Conservation (phyloP, 768 basidiomycete species). For the Suillus fuscotomentosus region DNA sequence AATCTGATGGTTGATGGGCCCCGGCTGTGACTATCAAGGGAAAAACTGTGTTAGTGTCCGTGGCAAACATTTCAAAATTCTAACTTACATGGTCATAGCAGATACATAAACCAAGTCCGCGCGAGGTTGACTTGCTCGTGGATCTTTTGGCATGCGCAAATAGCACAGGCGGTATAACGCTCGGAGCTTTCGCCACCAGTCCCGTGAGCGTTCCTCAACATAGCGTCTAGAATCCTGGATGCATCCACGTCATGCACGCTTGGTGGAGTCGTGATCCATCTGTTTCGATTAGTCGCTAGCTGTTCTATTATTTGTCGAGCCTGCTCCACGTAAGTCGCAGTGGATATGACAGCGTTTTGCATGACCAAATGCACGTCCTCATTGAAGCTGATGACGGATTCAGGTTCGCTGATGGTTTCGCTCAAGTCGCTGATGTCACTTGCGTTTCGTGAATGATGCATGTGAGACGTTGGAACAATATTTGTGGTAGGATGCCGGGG, state of each 20-base stretch:
- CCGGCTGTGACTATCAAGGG: neutral
- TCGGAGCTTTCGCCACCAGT: neutral
- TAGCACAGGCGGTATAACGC: neutral
- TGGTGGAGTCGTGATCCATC: neutral
- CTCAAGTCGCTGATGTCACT: too few relatives aligned
- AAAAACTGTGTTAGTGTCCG: neutral
- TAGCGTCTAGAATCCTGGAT: neutral
- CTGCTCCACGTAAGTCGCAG: neutral
- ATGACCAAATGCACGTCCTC: neutral
- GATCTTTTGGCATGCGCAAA: neutral
- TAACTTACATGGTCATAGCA: neutral
- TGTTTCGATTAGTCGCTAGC: neutral
- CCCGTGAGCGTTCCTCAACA: neutral
- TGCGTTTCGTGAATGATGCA: neutral
- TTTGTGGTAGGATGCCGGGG: too few relatives aligned
- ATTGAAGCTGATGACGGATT: too few relatives aligned
- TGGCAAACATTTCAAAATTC: neutral
- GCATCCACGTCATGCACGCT: neutral
- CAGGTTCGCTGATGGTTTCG: too few relatives aligned
- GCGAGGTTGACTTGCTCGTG: neutral
- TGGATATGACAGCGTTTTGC: too few relatives aligned
- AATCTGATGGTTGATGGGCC: neutral
- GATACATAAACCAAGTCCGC: neutral
- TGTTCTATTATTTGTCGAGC: neutral
- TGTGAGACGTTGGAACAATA: too few relatives aligned